Percentiles rank a stretch among this genome's conserved stretches.
phyloP scores from a whole-genome alignment of 2,329 filamentous ascomycete species.

The Coleophoma crateriformis region DNA sequence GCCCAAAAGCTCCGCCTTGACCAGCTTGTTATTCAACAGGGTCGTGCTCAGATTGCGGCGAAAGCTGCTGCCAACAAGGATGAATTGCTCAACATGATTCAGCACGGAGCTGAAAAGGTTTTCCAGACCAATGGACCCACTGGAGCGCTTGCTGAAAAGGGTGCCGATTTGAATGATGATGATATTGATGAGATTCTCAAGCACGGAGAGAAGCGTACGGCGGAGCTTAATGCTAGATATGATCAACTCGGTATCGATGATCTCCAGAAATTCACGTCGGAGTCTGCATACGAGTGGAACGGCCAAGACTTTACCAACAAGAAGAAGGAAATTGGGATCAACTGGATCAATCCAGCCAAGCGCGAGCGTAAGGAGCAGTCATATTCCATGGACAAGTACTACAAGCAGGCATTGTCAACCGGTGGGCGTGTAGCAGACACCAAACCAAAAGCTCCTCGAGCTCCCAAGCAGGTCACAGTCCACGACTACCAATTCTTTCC shows the following conservation, averaged over 20 bases:
- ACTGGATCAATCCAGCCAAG: conserved; percentile 97
- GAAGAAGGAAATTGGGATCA: conserved; percentile 88
- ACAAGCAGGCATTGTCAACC: conserved; percentile 81
- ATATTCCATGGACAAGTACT: conserved; percentile 99
- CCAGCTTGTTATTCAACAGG: conserved; percentile 96
- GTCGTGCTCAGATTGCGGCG: conserved; percentile 81
- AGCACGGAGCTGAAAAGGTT: conserved; percentile 94
- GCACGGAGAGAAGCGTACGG: conserved; percentile 83
- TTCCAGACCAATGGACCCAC: conserved; percentile 70
- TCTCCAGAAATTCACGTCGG: conserved; percentile 93
- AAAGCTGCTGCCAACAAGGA: conserved; percentile 95
- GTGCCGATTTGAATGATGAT: conserved; percentile 67
- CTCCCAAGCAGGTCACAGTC: conserved; percentile 84
- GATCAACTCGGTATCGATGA: conserved; percentile 97
- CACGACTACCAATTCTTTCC: conserved; percentile 99
- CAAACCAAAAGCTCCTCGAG: conserved; percentile 92
- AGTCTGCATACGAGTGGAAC: conserved; percentile 98
- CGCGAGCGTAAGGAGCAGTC: conserved; percentile 97
- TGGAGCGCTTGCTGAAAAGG: conserved; percentile 53
- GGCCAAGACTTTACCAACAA: conserved; percentile 89
- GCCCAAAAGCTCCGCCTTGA: conserved; percentile 95
- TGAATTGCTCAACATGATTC: conserved; percentile 95
- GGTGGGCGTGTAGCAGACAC: conserved; percentile 73
- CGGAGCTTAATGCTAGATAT: conserved; percentile 86
- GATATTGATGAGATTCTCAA: conserved; percentile 87